A percentile compares a stretch with the other conserved stretches of the same genome.
phyloP scores from a whole-genome alignment of 163 green algal genomes.

The Chloromonas sp. region DNA sequence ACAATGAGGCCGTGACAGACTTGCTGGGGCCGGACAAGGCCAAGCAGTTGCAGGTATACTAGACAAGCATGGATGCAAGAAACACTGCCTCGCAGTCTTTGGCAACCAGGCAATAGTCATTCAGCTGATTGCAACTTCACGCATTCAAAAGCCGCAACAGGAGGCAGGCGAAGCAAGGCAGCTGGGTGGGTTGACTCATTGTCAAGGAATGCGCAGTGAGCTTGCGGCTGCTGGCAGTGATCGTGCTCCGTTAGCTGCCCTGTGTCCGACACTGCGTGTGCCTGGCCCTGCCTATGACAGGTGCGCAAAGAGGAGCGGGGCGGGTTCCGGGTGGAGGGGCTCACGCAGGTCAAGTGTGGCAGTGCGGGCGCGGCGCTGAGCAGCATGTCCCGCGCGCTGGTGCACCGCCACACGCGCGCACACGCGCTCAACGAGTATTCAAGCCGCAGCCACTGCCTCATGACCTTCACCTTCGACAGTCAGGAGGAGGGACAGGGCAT shows the following conservation, averaged over 20 bases:
- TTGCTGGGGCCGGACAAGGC: conserved; percentile 42
- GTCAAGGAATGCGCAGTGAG: too few relatives aligned
- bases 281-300: conserved; percentile 3
- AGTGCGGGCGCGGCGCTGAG: conserved; percentile 23
- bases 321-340: conserved; percentile 58
- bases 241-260: too few relatives aligned
- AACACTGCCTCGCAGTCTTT: background rate
- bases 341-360: conserved; percentile 28
- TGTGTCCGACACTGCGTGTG: too few relatives aligned
- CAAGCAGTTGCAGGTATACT: conserved; percentile 36
- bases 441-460: conserved; percentile 64
- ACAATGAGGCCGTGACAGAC: conserved; percentile 65
- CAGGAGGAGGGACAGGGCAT: conserved; percentile 20
- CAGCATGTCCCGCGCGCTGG: conserved; percentile 41
- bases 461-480: conserved; percentile 56
- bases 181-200: too few relatives aligned
- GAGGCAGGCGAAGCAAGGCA: too few relatives aligned
- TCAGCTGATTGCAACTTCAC: too few relatives aligned
- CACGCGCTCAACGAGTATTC: conserved; percentile 63
- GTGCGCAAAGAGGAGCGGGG: conserved; percentile 46
- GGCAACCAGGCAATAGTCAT: background rate
- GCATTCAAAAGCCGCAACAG: too few relatives aligned
- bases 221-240: too few relatives aligned
- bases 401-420: conserved; percentile 37
- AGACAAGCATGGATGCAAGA: too few relatives aligned